Conservation (phyloP, 805 yeast species). For the Starmerella apicola region DNA sequence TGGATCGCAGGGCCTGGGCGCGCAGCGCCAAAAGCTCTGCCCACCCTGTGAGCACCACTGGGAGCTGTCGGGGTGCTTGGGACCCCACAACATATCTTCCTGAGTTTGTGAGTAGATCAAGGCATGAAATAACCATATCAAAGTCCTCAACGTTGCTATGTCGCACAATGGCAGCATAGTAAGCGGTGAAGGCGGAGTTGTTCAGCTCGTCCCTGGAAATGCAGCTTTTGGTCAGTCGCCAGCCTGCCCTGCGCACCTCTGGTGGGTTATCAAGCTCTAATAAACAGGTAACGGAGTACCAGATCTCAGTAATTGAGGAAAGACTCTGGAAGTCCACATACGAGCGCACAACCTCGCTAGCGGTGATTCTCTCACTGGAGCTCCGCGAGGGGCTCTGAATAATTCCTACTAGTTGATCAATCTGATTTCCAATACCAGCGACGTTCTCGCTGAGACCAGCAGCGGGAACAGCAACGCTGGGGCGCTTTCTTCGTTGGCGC, state of each 20-base stretch:
- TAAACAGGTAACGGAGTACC: slow-evolving; percentile 55
- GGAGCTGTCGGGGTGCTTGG: slow-evolving; percentile 31
- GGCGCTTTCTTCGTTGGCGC: background rate
- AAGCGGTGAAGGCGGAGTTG: slow-evolving; percentile 39
- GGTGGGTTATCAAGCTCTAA: slow-evolving; percentile 31
- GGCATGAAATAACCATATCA: slow-evolving; percentile 37
- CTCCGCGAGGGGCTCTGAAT: slow-evolving; percentile 18
- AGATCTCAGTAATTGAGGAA: slow-evolving; percentile 55
- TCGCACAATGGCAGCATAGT: slow-evolving; percentile 50
- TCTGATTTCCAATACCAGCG: slow-evolving; percentile 26
- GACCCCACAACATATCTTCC: slow-evolving; percentile 30
- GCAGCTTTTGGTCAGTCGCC: slow-evolving; percentile 45
- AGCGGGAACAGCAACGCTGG: background rate
- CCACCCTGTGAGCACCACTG: slow-evolving; percentile 31
- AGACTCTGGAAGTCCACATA: slow-evolving; percentile 41
- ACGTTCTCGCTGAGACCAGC: slow-evolving; percentile 19
- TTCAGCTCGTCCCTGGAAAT: slow-evolving; percentile 39
- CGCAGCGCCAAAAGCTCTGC: slow-evolving; percentile 25
- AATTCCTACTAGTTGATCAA: slow-evolving; percentile 25
- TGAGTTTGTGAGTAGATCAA: slow-evolving; percentile 37
- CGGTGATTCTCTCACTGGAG: slow-evolving; percentile 30
- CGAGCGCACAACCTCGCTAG: slow-evolving; percentile 40
- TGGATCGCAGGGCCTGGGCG: slow-evolving; percentile 25
- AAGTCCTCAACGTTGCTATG: slow-evolving; percentile 39
- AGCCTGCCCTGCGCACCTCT: slow-evolving; percentile 36